phyloP scores from a whole-genome alignment of 306 rosid genomes.

The Dalbergia oliveri region DNA sequence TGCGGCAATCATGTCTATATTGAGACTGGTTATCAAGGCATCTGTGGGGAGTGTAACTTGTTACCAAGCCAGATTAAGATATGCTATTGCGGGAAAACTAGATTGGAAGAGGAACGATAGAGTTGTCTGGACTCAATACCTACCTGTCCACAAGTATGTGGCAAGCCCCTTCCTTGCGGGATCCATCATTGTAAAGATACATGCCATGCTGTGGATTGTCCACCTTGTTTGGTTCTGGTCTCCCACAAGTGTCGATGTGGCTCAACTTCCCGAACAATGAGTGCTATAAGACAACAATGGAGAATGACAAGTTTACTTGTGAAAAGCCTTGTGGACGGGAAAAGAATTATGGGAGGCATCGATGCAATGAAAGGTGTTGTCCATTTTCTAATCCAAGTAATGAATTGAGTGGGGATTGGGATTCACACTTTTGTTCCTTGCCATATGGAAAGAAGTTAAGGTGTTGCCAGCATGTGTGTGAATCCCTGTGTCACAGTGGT shows the following conservation, averaged over 20 bases:
- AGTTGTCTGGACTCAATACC: slow-evolving; percentile 90
- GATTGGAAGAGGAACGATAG: slow-evolving; percentile 63
- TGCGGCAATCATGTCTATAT: slow-evolving; percentile 80
- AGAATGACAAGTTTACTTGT: slow-evolving; percentile 68
- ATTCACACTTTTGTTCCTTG: slow-evolving; percentile 85
- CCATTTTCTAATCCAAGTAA: slow-evolving; percentile 69
- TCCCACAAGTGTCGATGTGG: slow-evolving; percentile 84
- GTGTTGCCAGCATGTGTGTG: slow-evolving; percentile 90
- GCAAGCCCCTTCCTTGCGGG: slow-evolving; percentile 71
- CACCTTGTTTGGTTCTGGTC: slow-evolving; percentile 75
- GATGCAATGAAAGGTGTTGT: slow-evolving; percentile 90
- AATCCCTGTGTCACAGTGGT: slow-evolving; percentile 86
- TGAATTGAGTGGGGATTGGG: slow-evolving; percentile 65
- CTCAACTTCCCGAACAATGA: slow-evolving; percentile 73
- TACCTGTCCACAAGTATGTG: slow-evolving; percentile 74
- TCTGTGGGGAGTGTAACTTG: slow-evolving; percentile 72
- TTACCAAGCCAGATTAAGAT: slow-evolving; percentile 66
- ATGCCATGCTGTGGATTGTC: slow-evolving; percentile 83
- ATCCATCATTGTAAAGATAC: slow-evolving; percentile 68
- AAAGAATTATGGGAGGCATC: slow-evolving; percentile 94
- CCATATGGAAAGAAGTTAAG: slow-evolving; percentile 81
- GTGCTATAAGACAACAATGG: slow-evolving; percentile 67
- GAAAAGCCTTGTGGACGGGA: slow-evolving; percentile 84
- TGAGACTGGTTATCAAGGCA: slow-evolving; percentile 77
- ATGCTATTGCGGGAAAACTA: slow-evolving; percentile 87